Base-by-base conservation (phyloP, 305 asterid species). In the Plantago lanceolata region DNA sequence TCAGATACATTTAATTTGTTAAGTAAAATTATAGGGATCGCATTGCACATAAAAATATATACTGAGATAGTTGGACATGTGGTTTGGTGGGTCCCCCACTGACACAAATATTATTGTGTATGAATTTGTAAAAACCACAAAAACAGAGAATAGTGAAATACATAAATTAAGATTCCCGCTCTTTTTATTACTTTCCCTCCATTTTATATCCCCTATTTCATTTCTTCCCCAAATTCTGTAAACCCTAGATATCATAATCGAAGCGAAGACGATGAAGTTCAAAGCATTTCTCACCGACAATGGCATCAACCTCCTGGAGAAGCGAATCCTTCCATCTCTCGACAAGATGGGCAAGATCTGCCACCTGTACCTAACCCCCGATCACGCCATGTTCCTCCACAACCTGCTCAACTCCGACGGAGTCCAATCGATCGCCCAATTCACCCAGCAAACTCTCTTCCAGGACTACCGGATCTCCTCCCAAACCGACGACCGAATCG, bases 381-480 rank as follows among this genome's bases (percentile, higher is more conserved):
- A 79, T 69, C 90, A 89, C 86, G 63, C 79, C 67, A 75, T 76
- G 70, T 89, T 93, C 94, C 99, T 90, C 80, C 96, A 93, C 88
- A 85, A 93, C 72, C 97, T 89, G 81, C 92, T 89, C 79, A 71
- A 75, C 72, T 72, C 84, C 78, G 89, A 84, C 66, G 95, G 95
- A 33, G 76, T 82, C 57, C 99, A 93, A 47, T 93, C 87, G 82
- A 72, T 93, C 35, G 94, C 96, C 35, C 95, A 93, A 48, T 85
- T 87, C 79, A 76, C 70, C 11, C 74, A 60, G 53, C 79, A 78
- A 17, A 78, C 90, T 59, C 87, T 93, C 73, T 90, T 89, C 78
- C 84, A 80, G 26, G 94, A 89, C 48, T 93, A 87, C 67, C 80
- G 83, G 14, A 87, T 93, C 55, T 85, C 97, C 50, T 81, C 92